A percentile compares a stretch with the other conserved stretches of the same genome.
phyloP scores from a whole-genome alignment of 441 rosid species.

The Gossypium aridum region DNA sequence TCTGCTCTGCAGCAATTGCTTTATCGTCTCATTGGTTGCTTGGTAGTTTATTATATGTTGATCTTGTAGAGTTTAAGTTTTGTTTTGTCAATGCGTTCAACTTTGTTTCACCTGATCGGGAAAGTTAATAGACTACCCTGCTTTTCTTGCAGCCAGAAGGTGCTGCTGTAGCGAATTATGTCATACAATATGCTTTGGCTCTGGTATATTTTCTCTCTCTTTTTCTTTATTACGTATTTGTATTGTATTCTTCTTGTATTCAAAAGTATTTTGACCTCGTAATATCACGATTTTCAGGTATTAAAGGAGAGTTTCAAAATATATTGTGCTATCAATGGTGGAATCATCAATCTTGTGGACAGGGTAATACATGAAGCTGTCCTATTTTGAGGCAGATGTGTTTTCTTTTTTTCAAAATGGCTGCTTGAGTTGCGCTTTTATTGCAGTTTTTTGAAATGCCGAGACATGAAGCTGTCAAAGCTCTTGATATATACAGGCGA shows the following conservation, averaged over 20 bases:
- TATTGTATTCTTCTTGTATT: not conserved
- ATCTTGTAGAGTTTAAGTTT: slow-evolving; percentile 11
- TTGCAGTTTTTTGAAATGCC: slow-evolving; percentile 99
- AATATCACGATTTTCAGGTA: slow-evolving; percentile 48
- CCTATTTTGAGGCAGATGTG: not conserved
- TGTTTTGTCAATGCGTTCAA: not conserved
- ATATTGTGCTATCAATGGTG: slow-evolving; percentile 91
- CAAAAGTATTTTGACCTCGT: not conserved
- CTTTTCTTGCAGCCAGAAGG: slow-evolving; percentile 87
- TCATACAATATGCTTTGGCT: slow-evolving; percentile 95
- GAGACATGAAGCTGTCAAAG: slow-evolving; percentile 88
- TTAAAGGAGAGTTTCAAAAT: slow-evolving; percentile 96
- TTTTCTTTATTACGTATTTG: not conserved
- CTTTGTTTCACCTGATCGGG: not conserved
- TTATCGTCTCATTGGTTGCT: slow-evolving; percentile 90
- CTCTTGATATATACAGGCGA: slow-evolving; percentile 88
- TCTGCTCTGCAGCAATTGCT: slow-evolving; percentile 86
- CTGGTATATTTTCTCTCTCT: slow-evolving; percentile 40
- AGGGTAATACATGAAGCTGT: slow-evolving; percentile 41
- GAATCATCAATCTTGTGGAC: slow-evolving; percentile 96
- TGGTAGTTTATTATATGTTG: slow-evolving; percentile 37
- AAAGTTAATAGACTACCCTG: slow-evolving; percentile 5
- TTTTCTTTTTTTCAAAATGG: not conserved
- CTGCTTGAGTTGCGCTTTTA: slow-evolving; percentile 9
- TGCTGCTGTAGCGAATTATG: slow-evolving; percentile 75